phyloP scores from a whole-genome alignment of 345 rosid genomes.

The Eucalyptus pumila region DNA sequence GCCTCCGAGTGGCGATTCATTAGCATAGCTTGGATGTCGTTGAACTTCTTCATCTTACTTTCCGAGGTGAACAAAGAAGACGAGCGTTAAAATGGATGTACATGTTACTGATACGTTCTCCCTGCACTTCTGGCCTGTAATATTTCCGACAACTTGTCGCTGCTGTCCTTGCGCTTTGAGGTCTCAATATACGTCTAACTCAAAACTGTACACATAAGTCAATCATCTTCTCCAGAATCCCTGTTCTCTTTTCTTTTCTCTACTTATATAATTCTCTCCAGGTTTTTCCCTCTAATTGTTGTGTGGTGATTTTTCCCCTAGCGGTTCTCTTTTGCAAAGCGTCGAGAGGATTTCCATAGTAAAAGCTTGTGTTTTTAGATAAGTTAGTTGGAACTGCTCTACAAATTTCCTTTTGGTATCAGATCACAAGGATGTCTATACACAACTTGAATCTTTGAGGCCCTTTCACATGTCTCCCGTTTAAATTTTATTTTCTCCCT shows the following conservation, averaged over 20 bases:
- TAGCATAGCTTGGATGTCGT: not conserved
- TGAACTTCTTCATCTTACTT: not conserved
- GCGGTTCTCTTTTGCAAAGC: no score
- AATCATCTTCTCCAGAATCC: not conserved
- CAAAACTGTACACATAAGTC: no score
- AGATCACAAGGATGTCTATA: not conserved
- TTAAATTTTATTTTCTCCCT: not conserved
- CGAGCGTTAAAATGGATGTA: not conserved
- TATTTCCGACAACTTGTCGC: no score
- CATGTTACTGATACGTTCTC: not conserved
- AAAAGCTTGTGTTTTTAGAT: no score
- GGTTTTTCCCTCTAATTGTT: not conserved
- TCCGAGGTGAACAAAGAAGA: not conserved
- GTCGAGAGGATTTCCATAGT: no score
- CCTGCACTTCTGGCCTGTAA: not conserved
- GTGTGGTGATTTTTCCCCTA: not conserved
- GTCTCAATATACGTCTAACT: no score
- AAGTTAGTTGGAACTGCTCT: no score
- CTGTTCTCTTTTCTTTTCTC: not conserved
- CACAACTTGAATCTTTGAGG: not conserved
- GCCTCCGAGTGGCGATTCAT: not conserved
- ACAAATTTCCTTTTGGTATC: not conserved
- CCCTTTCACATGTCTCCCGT: not conserved
- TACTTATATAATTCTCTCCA: not conserved
- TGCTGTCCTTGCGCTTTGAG: no score